phyloP scores from a whole-genome alignment of 352 stramenopile genomes.

The Pythium monospermum region DNA sequence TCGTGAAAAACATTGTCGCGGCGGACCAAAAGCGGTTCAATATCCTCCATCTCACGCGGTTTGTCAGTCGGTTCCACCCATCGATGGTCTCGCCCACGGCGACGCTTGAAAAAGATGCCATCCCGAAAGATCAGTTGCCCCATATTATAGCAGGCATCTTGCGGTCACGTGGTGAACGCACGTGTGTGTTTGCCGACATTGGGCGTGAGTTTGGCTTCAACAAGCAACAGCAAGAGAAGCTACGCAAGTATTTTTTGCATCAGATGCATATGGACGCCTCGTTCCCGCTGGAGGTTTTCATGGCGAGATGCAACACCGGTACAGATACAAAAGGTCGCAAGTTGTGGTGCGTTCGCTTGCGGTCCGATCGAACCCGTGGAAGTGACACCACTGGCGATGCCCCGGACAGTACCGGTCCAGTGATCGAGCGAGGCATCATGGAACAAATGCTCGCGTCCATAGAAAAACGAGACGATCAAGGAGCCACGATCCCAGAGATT shows the following conservation, averaged over 20 bases:
- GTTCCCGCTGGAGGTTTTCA: constrained; percentile 78
- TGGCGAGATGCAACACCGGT: constrained; percentile 69
- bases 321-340: constrained; percentile 59
- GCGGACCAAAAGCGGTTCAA: constrained; percentile 71
- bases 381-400: neutral
- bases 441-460: constrained; percentile 73
- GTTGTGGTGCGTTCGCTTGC: constrained; percentile 71
- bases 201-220: constrained; percentile 69
- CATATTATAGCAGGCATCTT: constrained; percentile 65
- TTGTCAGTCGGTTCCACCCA: constrained; percentile 55
- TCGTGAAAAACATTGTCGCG: constrained; percentile 77
- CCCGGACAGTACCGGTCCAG: constrained; percentile 20
- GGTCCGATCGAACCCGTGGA: constrained; percentile 14
- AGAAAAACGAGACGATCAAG: constrained; percentile 36
- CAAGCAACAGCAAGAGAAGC: constrained; percentile 75
- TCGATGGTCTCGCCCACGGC: constrained; percentile 59
- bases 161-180: constrained; percentile 49
- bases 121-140: constrained; percentile 58
- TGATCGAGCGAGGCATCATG: constrained; percentile 74
- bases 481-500: constrained; percentile 74
- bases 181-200: constrained; percentile 83
- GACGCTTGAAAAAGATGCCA: constrained; percentile 43
- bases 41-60: constrained; percentile 70
- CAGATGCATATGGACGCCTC: constrained; percentile 48
- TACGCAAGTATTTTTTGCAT: constrained; percentile 81